Evolutionary conservation across 2,329 filamentous ascomycete species (phyloP).

Genomic region (Fusarium burgessii): DNA sequence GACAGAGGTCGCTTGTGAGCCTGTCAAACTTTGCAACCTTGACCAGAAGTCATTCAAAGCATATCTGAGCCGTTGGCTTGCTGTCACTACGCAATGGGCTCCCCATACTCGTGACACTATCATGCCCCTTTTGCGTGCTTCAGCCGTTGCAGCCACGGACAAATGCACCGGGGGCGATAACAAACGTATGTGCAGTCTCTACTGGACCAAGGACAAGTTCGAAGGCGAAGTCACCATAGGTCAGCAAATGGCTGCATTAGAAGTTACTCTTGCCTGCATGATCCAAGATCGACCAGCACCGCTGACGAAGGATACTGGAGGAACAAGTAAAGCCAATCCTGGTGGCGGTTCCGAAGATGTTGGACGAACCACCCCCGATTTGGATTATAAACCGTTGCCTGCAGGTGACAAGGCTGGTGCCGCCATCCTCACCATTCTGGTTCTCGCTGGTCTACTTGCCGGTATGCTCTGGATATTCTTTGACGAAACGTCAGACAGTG

Average conservation of each 20-base stretch:
- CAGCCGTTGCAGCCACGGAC: constrained; percentile 67
- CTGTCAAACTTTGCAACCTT: constrained; percentile 68
- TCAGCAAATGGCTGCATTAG: constrained; percentile 77
- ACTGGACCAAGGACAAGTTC: constrained; percentile 68
- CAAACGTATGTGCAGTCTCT: constrained; percentile 69
- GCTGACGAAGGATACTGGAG: constrained; percentile 65
- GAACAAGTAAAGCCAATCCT: constrained; percentile 65
- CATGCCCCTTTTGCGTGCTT: constrained; percentile 65
- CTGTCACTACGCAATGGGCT: constrained; percentile 71
- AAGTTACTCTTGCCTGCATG: constrained; percentile 72
- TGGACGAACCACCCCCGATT: constrained; percentile 51
- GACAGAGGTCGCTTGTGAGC: constrained; percentile 75
- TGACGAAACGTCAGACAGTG: constrained; percentile 59
- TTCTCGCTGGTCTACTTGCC: constrained; percentile 66
- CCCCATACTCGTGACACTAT: constrained; percentile 67
- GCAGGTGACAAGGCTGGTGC: constrained; percentile 76
- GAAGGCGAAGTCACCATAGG: constrained; percentile 73
- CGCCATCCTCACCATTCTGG: constrained; percentile 69
- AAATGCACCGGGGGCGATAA: constrained; percentile 70
- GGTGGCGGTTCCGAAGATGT: constrained; percentile 61
- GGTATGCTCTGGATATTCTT: constrained; percentile 63
- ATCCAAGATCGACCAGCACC: constrained; percentile 59
- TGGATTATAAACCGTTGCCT: constrained; percentile 53
- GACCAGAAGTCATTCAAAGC: constrained; percentile 75
- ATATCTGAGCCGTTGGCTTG: constrained; percentile 72